A percentile compares a stretch with the other conserved stretches of the same genome.
These are phyloP conservation scores for Sedum album DNA, from an alignment of 164 flowering plant genomes.

Conservation along the genomic window DNA sequence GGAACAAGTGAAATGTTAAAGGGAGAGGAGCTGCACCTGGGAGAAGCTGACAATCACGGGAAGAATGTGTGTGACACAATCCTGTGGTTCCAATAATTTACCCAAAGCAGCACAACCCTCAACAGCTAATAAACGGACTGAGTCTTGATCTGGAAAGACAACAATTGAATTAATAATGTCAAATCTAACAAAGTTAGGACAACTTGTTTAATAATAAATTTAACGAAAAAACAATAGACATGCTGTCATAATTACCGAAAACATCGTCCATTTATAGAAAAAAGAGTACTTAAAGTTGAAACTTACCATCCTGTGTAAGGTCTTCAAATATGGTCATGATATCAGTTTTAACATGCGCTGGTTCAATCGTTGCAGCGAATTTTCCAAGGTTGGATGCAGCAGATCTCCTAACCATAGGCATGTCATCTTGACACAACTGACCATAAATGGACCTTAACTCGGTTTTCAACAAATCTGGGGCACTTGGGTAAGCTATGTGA, in stretches of 20 bases:
- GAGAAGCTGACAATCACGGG: slow-evolving; percentile 93
- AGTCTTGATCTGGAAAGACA: slow-evolving; percentile 71
- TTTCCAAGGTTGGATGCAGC: slow-evolving; percentile 95
- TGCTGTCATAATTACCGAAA: neutral
- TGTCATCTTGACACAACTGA: slow-evolving; percentile 97
- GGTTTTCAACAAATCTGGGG: slow-evolving; percentile 66
- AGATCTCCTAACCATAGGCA: slow-evolving; percentile 99
- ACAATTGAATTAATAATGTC: neutral
- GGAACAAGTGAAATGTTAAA: neutral
- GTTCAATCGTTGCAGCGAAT: slow-evolving; percentile 93
- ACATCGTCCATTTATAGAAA: neutral
- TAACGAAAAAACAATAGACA: neutral
- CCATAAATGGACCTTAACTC: slow-evolving; percentile 70
- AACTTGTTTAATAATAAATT: neutral
- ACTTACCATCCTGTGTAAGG: slow-evolving; percentile 89
- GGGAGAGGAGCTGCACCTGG: slow-evolving; percentile 41
- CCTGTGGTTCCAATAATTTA: slow-evolving; percentile 87
- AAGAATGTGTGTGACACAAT: slow-evolving; percentile 84
- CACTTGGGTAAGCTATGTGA: slow-evolving; percentile 95
- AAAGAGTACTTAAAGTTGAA: neutral
- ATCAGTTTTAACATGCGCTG: slow-evolving; percentile 73
- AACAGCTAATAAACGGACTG: slow-evolving; percentile 90
- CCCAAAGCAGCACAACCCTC: slow-evolving; percentile 99
- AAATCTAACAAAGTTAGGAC: neutral
- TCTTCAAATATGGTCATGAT: slow-evolving; percentile 91